Evolutionary conservation across 768 basidiomycete genomes (phyloP).

Genomic region (Termitomyces eurrhizus): DNA sequence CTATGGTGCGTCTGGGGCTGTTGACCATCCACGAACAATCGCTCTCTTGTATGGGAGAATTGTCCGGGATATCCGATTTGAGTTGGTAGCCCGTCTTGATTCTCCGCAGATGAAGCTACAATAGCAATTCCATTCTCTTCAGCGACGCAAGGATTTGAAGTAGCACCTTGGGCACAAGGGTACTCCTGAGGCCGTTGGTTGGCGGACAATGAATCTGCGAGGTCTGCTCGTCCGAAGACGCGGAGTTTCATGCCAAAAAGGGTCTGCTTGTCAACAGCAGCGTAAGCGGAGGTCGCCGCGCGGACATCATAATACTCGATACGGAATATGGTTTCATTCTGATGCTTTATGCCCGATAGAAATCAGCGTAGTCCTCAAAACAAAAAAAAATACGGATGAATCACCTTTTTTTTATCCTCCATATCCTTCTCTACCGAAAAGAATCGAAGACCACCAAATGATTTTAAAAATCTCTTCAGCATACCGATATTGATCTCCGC

Average conservation of each 20-base stretch:
- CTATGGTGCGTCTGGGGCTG: slow-evolving; percentile 22
- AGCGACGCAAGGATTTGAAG: background rate
- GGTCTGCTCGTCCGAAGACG: slow-evolving; percentile 29
- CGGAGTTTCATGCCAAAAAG: slow-evolving; percentile 51
- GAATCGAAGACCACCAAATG: slow-evolving; percentile 30
- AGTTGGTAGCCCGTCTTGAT: slow-evolving; percentile 11
- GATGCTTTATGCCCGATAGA: background rate
- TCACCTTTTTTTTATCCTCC: slow-evolving; percentile 21
- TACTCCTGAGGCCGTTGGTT: slow-evolving; percentile 5
- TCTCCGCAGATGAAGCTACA: slow-evolving; percentile 8
- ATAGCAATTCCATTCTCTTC: slow-evolving; percentile 7
- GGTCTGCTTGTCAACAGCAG: slow-evolving; percentile 42
- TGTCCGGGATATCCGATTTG: slow-evolving; percentile 28
- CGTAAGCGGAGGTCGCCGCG: slow-evolving; percentile 48
- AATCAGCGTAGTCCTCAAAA: background rate
- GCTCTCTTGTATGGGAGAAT: slow-evolving; percentile 31
- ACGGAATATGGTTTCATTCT: slow-evolving; percentile 35
- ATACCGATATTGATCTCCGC: slow-evolving; percentile 21
- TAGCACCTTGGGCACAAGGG: background rate
- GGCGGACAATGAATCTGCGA: slow-evolving; percentile 4
- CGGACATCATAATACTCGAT: slow-evolving; percentile 71
- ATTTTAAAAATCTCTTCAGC: slow-evolving; percentile 29
- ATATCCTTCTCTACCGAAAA: slow-evolving; percentile 22
- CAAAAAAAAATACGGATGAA: background rate
- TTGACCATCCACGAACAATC: slow-evolving; percentile 23